Percentiles rank a stretch among this genome's conserved stretches.
Evolutionary conservation across 2,329 filamentous ascomycete genomes (phyloP).

Genomic region (Aspergillus puulaauensis): DNA sequence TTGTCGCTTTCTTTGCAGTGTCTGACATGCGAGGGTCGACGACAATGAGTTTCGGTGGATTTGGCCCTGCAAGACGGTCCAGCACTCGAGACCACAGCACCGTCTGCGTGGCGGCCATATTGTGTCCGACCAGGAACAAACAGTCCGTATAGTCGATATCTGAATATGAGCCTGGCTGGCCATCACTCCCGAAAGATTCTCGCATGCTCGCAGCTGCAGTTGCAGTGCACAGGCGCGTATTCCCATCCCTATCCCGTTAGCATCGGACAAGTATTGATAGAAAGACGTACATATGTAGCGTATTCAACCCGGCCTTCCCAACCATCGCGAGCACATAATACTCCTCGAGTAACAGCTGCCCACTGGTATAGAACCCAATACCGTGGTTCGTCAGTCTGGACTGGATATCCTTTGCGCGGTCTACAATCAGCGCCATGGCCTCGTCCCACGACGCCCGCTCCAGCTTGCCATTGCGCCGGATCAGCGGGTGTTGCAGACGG

Average conservation of each 20-base stretch:
- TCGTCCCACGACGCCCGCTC: slow-evolving; percentile 39
- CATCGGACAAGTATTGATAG: background rate
- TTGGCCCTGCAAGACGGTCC: slow-evolving; percentile 34
- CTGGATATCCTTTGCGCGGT: slow-evolving; percentile 29
- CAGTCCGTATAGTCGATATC: slow-evolving; percentile 41
- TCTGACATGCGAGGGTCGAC: slow-evolving; percentile 37
- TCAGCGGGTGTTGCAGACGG: slow-evolving; percentile 32
- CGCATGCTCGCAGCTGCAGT: slow-evolving; percentile 41
- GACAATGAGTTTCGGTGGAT: slow-evolving; percentile 37
- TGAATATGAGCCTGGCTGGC: slow-evolving; percentile 38
- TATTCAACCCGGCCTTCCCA: slow-evolving; percentile 40
- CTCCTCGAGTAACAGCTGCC: slow-evolving; percentile 41
- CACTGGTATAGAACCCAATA: slow-evolving; percentile 41
- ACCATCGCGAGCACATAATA: slow-evolving; percentile 42
- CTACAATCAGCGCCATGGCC: slow-evolving; percentile 37
- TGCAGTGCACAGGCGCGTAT: slow-evolving; percentile 41
- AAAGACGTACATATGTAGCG: slow-evolving; percentile 36
- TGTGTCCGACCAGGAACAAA: slow-evolving; percentile 40
- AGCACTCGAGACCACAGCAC: slow-evolving; percentile 39
- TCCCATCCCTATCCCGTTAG: slow-evolving; percentile 34
- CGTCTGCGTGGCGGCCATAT: slow-evolving; percentile 38
- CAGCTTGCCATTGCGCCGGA: slow-evolving; percentile 35
- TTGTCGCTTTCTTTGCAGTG: slow-evolving; percentile 33
- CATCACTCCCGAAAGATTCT: slow-evolving; percentile 40
- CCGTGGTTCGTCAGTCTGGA: slow-evolving; percentile 35